Evolutionary conservation across 2,329 filamentous ascomycete genomes (phyloP).

Genomic region (Xylariaceae sp.): DNA sequence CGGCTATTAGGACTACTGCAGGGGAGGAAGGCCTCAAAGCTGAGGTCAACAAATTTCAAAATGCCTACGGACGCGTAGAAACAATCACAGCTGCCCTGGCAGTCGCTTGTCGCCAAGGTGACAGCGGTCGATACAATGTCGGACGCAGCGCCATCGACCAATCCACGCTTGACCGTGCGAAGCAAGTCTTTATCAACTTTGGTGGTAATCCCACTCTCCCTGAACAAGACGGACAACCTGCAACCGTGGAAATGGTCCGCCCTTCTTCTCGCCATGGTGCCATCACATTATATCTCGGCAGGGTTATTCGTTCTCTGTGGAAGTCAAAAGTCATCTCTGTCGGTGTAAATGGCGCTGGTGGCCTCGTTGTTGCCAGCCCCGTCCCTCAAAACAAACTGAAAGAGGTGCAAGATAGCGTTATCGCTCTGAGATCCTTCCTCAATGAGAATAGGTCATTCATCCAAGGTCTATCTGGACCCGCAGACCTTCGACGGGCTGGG

Average conservation of each 20-base stretch:
- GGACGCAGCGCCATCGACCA: constrained; percentile 76
- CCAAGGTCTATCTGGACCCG: constrained; percentile 87
- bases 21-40: constrained; percentile 78
- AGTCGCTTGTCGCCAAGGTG: constrained; percentile 90
- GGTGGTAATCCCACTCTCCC: constrained; percentile 84
- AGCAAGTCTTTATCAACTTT: constrained; percentile 86
- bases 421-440: constrained; percentile 77
- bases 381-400: constrained; percentile 68
- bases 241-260: constrained; percentile 76
- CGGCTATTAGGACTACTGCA: constrained; percentile 69
- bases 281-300: constrained; percentile 80
- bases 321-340: constrained; percentile 69
- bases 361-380: constrained; percentile 63
- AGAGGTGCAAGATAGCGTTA: constrained; percentile 75
- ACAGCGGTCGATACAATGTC: constrained; percentile 69
- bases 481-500: constrained; percentile 72
- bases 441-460: constrained; percentile 87
- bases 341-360: constrained; percentile 51
- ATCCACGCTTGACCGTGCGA: constrained; percentile 78
- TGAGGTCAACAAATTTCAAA: constrained; percentile 80
- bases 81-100: constrained; percentile 88
- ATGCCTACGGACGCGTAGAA: constrained; percentile 82
- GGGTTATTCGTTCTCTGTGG: constrained; percentile 89
- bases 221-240: constrained; percentile 68
- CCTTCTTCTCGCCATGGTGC: constrained; percentile 89